Evolutionary conservation across 176 grass and related monocot species (phyloP).

Genomic region (Pharus latifolius): DNA sequence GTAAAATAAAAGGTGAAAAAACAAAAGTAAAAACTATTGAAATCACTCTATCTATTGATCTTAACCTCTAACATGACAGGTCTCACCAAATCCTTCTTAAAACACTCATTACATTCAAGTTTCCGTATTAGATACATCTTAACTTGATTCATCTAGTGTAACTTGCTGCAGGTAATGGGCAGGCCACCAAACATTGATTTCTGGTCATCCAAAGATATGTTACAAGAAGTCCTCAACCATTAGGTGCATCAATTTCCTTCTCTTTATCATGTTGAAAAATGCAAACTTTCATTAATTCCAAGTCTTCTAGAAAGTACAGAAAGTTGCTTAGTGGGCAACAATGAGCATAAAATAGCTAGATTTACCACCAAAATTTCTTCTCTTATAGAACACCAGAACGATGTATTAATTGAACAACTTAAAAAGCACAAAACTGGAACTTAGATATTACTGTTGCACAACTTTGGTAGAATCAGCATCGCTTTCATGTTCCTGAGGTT

Average conservation of each 20-base stretch:
- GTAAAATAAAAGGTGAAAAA: not conserved
- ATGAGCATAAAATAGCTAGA: not conserved
- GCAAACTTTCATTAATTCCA: not conserved
- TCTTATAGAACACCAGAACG: not conserved
- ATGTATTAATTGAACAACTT: not conserved
- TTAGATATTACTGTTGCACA: not conserved
- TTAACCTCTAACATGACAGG: not conserved
- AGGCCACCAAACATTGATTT: slow-evolving; percentile 30
- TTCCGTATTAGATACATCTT: not conserved
- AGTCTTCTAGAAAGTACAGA: not conserved
- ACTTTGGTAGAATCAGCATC: slow-evolving; percentile 25
- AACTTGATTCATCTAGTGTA: not conserved
- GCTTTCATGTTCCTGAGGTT: slow-evolving; percentile 14
- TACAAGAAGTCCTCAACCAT: not conserved
- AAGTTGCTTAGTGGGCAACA: not conserved
- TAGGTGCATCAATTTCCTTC: not conserved
- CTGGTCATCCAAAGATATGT: not conserved
- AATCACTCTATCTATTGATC: not conserved
- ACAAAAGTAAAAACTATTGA: not conserved
- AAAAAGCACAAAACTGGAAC: not conserved
- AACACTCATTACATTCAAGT: not conserved
- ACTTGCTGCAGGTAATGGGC: not conserved
- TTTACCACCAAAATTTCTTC: not conserved
- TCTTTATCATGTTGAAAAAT: not conserved
- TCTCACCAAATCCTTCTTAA: slow-evolving; percentile 2